Base-by-base conservation (phyloP, 2,329 filamentous ascomycete genomes). In the Alternaria arbusti region DNA sequence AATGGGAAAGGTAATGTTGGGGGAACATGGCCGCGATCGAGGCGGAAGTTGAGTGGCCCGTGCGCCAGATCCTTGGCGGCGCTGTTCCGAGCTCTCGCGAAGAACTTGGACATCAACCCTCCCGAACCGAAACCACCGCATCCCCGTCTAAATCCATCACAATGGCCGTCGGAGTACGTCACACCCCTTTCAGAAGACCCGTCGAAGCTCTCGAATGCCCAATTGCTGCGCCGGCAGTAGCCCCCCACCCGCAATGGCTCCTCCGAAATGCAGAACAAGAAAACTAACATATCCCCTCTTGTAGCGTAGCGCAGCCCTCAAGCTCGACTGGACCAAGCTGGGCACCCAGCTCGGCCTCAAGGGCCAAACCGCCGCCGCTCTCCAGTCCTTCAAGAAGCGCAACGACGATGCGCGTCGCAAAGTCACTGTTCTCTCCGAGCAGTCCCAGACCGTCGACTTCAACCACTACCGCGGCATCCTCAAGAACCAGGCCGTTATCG, bases 241-340 rank as follows among this genome's bases (percentile, higher is more conserved):
- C 56, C 57, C 67, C 46, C 22, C 61, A 51, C 57, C 62, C 70
- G 65, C 75, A 79, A 78, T 76, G 62, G 71, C 68, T 61, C 66
- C 69, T 72, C 59, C 54, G 49, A 43, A 57, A 22, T 67, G 65
- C 43, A 61, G 61, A 59, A 54, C 54, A 64, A 64, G 61, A 75
- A 74, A 76, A 77, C 76, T 78, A 74, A 81, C 72, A 51, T 64
- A 59, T 52, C 50, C 57, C 59, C 62, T 65, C 68, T 67, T 69
- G 82, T 83, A 98, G 95, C 92, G 94, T 89, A 97, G 93, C 89
- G 94, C 95, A 87, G 94, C 95, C 84, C 89, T 96, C 85, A 99
- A 98, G 90, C 89, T 99, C 88, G 96, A 99, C 90, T 99, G 96
- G 96, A 89, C 89, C 86, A 96, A 96, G 86, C 89, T 99, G 80